Evolutionary conservation across 768 basidiomycete genomes (phyloP), one percentile per base, ranked within the genome.

Genomic region (Pleurotus djamor): DNA sequence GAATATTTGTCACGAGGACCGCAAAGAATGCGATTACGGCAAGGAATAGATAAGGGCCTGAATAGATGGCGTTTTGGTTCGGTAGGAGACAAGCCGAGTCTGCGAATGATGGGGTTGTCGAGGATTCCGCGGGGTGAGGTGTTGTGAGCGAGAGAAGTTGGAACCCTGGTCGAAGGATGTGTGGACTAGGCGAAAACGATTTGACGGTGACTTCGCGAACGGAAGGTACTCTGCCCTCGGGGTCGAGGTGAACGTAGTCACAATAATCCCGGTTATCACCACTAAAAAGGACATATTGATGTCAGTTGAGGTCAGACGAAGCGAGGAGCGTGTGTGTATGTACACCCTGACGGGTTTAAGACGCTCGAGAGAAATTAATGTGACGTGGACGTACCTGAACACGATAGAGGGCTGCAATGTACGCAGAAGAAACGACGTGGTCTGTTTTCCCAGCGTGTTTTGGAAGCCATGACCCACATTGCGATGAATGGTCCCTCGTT

Each of bases 221-320:
- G 2, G 66, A 60, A 36, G 63, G 56, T 5, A 49, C 68, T 62
- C 61, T 62, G 58, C 61, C 43, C 54, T 50, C 47, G 70, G 66
- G 16, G 64, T 61, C n/a, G 5, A 73, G 73, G 69, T 92, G 91
- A 21, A 72, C 73, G 65, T 88, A 81, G 64, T 93, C 91, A 66
- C 95, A 98, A 66, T 92, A 92, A 72, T 97, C 95, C 52, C 92
- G 90, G 70, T 96, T 92, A 72, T 98, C 94, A 5, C 88, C 95
- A 66, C 91, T 92, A 62, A 16, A 35, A 52, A 45, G 38, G n/a
- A 56, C 57, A 32, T 52, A 50, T 58, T 16, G n/a, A 57, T 34
- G 52, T 43, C n/a, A 47, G 61, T 34, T 54, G 37, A 28, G 21
- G 21, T 28, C 21, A 28, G 21, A 28, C 21, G 21, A 28, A 28